These are phyloP conservation scores for Penicillium lagena DNA, from an alignment of 495 filamentous ascomycete species.

Conservation along the genomic window DNA sequence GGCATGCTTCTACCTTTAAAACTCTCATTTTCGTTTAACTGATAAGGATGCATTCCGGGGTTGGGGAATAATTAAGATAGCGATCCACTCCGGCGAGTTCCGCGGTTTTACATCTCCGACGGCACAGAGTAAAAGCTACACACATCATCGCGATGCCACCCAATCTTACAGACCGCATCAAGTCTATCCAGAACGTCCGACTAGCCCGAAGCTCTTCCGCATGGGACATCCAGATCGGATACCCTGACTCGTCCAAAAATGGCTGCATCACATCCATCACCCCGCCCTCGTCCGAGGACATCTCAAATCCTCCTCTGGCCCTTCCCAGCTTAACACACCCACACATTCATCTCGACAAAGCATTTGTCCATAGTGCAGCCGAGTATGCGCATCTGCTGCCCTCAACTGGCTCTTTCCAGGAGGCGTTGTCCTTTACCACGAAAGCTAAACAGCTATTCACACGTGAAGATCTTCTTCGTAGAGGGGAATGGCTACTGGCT, in stretches of 20 bases:
- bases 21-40: no score
- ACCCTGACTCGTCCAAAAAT: conserved; percentile 3
- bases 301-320: conserved; percentile 13
- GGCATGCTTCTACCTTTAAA: no score
- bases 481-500: conserved; percentile 60
- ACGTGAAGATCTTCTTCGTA: conserved; percentile 48
- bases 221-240: conserved; percentile 38
- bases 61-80: no score
- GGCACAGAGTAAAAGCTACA: no score
- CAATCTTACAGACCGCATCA: conserved; percentile 11
- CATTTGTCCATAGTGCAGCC: conserved; percentile 54
- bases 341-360: conserved; percentile 73
- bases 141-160: conserved; percentile 1
- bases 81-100: no score
- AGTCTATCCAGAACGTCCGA: conserved; percentile 27
- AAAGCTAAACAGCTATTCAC: conserved; percentile 59
- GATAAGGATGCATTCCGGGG: no score
- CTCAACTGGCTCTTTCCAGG: conserved; percentile 52
- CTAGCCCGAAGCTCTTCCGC: conserved; percentile 27
- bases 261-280: conserved; percentile 36
- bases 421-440: conserved; percentile 57
- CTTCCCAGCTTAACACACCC: conserved; percentile 63
- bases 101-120: no score
- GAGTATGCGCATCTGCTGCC: conserved; percentile 56
- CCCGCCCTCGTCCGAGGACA: conserved; percentile 14